A percentile compares a stretch with the other conserved stretches of the same genome.
Conservation (phyloP, 805 yeast species). For the Torulaspora maleeae region DNA sequence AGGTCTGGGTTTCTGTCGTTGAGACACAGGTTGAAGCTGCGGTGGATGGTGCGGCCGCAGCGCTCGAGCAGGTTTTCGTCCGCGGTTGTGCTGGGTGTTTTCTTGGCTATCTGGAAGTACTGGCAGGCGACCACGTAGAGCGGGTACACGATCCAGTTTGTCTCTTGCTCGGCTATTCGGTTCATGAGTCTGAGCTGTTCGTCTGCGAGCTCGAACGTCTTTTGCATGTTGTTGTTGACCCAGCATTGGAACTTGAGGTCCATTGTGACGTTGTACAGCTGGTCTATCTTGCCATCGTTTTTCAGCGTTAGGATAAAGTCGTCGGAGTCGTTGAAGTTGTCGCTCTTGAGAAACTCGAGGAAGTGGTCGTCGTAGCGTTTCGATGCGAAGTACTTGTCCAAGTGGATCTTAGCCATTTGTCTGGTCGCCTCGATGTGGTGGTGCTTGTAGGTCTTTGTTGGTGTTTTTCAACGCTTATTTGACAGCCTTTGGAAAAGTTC, state of each 20-base stretch:
- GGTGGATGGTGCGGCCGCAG: constrained; percentile 62
- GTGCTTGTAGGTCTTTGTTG: neutral
- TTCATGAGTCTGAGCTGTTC: constrained; percentile 45
- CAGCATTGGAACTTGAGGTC: constrained; percentile 9
- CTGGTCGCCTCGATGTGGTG: neutral
- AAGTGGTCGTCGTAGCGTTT: constrained; percentile 15
- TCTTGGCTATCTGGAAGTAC: constrained; percentile 12
- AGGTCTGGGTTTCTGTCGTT: constrained; percentile 66
- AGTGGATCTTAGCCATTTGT: constrained; percentile 4
- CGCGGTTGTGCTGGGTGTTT: neutral
- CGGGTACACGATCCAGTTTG: constrained; percentile 44
- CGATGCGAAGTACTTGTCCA: constrained; percentile 15
- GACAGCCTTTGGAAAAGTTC: neutral
- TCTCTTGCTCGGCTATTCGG: constrained; percentile 49
- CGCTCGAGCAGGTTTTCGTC: constrained; percentile 38
- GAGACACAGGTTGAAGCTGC: constrained; percentile 69
- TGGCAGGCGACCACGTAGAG: constrained; percentile 22
- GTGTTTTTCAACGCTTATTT: neutral
- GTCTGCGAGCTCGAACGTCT: constrained; percentile 20
- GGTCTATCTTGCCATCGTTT: constrained; percentile 12
- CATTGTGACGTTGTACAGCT: constrained; percentile 18
- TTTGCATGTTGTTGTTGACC: constrained; percentile 1
- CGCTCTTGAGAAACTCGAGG: constrained; percentile 14
- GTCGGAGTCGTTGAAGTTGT: constrained; percentile 6
- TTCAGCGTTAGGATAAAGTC: constrained; percentile 5